Evolutionary conservation across 495 filamentous ascomycete species (phyloP).

Genomic region (Choiromyces venosus): DNA sequence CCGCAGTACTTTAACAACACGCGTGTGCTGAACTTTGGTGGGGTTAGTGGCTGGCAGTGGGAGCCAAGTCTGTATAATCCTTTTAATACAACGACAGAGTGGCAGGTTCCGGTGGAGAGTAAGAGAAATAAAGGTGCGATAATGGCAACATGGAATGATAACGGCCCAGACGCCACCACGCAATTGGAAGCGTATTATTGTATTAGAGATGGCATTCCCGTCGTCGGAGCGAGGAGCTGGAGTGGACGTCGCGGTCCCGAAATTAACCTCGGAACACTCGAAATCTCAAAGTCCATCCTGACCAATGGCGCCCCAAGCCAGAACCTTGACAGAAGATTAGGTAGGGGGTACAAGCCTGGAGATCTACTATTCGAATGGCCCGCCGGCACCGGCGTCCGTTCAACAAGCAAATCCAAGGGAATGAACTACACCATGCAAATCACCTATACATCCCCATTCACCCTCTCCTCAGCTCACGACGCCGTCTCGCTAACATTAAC

Average conservation of each 20-base stretch:
- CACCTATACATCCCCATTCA: slow-evolving; percentile 45
- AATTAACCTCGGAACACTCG: slow-evolving; percentile 39
- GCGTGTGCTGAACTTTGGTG: slow-evolving; percentile 50
- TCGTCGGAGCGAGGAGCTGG: slow-evolving; percentile 49
- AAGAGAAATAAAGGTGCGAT: slow-evolving; percentile 49
- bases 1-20: slow-evolving; percentile 52
- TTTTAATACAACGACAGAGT: slow-evolving; percentile 45
- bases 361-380: slow-evolving; percentile 19
- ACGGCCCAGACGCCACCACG: slow-evolving; percentile 54
- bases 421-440: slow-evolving; percentile 51
- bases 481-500: slow-evolving; percentile 40
- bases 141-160: slow-evolving; percentile 55
- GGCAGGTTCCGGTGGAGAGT: slow-evolving; percentile 38
- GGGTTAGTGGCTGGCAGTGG: slow-evolving; percentile 49
- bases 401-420: slow-evolving; percentile 49
- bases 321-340: slow-evolving; percentile 49
- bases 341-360: not conserved
- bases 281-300: slow-evolving; percentile 43
- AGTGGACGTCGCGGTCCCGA: slow-evolving; percentile 44
- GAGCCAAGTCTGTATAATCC: slow-evolving; percentile 49
- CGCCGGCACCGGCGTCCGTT: not conserved
- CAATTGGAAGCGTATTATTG: slow-evolving; percentile 54
- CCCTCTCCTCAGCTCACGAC: slow-evolving; percentile 44
- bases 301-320: slow-evolving; percentile 47
- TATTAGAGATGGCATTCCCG: slow-evolving; percentile 51